Evolutionary conservation across 768 basidiomycete species (phyloP).

Genomic region (Arthromyces matolae): DNA sequence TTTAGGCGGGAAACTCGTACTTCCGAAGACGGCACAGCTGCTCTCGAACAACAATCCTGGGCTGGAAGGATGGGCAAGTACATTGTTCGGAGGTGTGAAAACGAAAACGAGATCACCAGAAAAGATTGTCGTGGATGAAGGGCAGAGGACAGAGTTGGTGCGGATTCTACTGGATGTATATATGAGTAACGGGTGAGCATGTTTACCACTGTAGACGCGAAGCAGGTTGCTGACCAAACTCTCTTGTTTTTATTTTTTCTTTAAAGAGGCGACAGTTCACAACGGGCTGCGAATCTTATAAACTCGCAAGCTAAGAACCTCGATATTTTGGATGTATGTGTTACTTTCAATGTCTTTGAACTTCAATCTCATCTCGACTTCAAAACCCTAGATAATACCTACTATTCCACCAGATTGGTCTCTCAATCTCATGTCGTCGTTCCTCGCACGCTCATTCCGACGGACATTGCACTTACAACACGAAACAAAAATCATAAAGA

Average conservation of each 20-base stretch:
- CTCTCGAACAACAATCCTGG: slow-evolving; percentile 44
- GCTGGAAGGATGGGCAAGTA: slow-evolving; percentile 52
- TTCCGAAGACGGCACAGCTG: slow-evolving; percentile 49
- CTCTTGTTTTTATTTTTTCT: too few relatives aligned
- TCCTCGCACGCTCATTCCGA: slow-evolving; percentile 76
- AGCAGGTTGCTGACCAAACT: too few relatives aligned
- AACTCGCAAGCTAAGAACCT: slow-evolving; percentile 79
- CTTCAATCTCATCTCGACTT: too few relatives aligned
- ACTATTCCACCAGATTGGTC: slow-evolving; percentile 77
- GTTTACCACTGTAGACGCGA: too few relatives aligned
- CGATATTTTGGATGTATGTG: slow-evolving; percentile 71
- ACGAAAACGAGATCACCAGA: slow-evolving; percentile 28
- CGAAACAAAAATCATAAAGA: slow-evolving; percentile 75
- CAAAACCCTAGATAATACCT: slow-evolving; percentile 64
- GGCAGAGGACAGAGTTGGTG: slow-evolving; percentile 54
- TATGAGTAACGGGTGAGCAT: slow-evolving; percentile 66
- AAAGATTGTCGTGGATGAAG: slow-evolving; percentile 40
- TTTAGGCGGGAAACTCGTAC: slow-evolving; percentile 71
- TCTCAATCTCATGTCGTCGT: slow-evolving; percentile 64
- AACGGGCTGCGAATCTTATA: slow-evolving; percentile 64
- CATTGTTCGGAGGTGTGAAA: slow-evolving; percentile 37
- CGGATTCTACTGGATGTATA: slow-evolving; percentile 77
- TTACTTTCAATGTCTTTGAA: too few relatives aligned
- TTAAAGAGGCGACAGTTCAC: slow-evolving; percentile 52
- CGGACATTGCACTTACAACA: slow-evolving; percentile 66